phyloP scores from a whole-genome alignment of 352 stramenopile species.

The Phytophthora ohioensis region DNA sequence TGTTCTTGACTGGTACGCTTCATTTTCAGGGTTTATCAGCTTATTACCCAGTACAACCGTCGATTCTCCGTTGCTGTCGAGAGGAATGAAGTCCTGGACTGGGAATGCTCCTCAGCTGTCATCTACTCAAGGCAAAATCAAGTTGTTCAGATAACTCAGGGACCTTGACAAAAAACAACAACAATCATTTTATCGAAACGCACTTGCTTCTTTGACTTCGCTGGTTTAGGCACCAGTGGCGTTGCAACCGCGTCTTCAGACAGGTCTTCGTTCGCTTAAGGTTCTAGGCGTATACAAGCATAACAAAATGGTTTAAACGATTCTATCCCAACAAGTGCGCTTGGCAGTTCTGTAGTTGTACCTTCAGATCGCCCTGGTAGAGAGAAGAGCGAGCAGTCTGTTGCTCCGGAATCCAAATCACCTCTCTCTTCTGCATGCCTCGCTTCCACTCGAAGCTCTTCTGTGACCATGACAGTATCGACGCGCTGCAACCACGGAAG shows the following conservation, averaged over 20 bases:
- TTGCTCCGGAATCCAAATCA: conserved; percentile 44
- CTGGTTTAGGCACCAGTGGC: conserved; percentile 1
- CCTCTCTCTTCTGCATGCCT: conserved; percentile 49
- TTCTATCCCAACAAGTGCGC: no score
- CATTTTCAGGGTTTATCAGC: not conserved
- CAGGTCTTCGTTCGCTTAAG: not conserved
- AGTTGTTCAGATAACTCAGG: not conserved
- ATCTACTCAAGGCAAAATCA: conserved; percentile 32
- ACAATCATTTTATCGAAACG: not conserved
- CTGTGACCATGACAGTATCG: conserved; percentile 53
- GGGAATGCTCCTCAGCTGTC: conserved; percentile 68
- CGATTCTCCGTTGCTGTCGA: conserved; percentile 13
- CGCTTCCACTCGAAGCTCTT: conserved; percentile 54
- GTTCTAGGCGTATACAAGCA: conserved; percentile 7
- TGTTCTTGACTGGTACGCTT: not conserved
- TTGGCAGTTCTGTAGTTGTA: not conserved
- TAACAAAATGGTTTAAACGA: not conserved
- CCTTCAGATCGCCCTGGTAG: conserved; percentile 27
- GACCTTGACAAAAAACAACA: not conserved
- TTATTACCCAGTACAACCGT: not conserved
- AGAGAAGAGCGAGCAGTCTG: conserved; percentile 40
- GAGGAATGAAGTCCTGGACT: conserved; percentile 76
- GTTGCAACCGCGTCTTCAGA: not conserved
- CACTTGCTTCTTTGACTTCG: conserved; percentile 38
- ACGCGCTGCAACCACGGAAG: conserved; percentile 64